Evolutionary conservation across 2,329 filamentous ascomycete species (phyloP).

Genomic region (Sporothrix variecibatus): DNA sequence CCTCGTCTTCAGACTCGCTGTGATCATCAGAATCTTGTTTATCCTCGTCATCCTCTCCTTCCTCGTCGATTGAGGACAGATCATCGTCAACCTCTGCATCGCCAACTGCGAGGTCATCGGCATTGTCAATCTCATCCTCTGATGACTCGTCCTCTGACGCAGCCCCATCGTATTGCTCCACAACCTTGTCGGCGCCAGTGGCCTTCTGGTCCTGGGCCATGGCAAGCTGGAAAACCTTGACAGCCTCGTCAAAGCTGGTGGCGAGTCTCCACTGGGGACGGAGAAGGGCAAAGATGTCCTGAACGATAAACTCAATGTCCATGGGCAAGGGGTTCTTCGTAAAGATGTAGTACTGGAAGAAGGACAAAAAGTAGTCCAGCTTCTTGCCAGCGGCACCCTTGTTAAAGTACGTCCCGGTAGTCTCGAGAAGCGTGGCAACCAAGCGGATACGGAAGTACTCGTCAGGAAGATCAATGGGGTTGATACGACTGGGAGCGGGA

Average conservation of each 20-base stretch:
- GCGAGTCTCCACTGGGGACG: conserved; percentile 92
- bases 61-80: conserved; percentile 61
- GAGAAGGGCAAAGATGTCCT: conserved; percentile 83
- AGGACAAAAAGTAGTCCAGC: conserved; percentile 93
- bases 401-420: conserved; percentile 94
- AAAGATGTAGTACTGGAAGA: conserved; percentile 94
- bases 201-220: conserved; percentile 86
- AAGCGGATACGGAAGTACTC: conserved; percentile 96
- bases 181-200: conserved; percentile 67
- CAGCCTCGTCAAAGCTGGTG: conserved; percentile 77
- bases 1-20: conserved; percentile 77
- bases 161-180: conserved; percentile 51
- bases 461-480: conserved; percentile 80
- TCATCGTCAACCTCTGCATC: conserved; percentile 63
- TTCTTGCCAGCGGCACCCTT: conserved; percentile 94
- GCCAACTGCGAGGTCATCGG: conserved; percentile 63
- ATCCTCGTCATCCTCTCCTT: conserved; percentile 57
- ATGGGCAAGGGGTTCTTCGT: conserved; percentile 89
- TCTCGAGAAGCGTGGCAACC: conserved; percentile 86
- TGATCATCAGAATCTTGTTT: conserved; percentile 54
- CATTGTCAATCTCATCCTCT: conserved; percentile 73
- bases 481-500: conserved; percentile 75
- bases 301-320: conserved; percentile 95
- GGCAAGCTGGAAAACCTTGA: conserved; percentile 80
- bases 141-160: conserved; percentile 66